Percentiles rank a stretch among this genome's conserved stretches.
These are phyloP conservation scores for Microascus cirrosus DNA, from an alignment of 2,329 filamentous ascomycete species.

Conservation along the genomic window DNA sequence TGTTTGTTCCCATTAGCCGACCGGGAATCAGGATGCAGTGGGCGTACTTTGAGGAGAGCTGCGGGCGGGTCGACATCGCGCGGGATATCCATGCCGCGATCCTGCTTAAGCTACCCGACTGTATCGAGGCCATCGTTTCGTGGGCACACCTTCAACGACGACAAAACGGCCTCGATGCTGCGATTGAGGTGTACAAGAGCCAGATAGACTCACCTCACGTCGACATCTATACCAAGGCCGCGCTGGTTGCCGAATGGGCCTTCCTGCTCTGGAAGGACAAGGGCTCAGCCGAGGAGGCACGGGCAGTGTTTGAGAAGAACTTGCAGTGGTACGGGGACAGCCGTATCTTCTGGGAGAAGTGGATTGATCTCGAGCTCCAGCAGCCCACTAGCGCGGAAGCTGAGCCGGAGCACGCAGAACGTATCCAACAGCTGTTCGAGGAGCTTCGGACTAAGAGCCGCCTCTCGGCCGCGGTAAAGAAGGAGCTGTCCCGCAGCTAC, in stretches of 20 bases:
- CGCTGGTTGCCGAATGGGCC: slow-evolving; percentile 82
- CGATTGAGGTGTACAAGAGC: slow-evolving; percentile 70
- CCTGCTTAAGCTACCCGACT: slow-evolving; percentile 63
- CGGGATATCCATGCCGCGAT: slow-evolving; percentile 78
- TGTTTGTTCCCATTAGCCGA: slow-evolving; percentile 79
- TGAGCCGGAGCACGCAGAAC: slow-evolving; percentile 55
- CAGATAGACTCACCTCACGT: slow-evolving; percentile 66
- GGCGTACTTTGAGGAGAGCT: slow-evolving; percentile 88
- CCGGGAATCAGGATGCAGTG: slow-evolving; percentile 81
- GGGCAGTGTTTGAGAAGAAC: slow-evolving; percentile 73
- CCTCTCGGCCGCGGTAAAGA: slow-evolving; percentile 55
- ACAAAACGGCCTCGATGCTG: slow-evolving; percentile 71
- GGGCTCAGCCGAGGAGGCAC: slow-evolving; percentile 68
- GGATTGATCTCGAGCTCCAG: slow-evolving; percentile 78
- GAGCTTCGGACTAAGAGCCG: slow-evolving; percentile 64
- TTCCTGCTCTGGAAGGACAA: slow-evolving; percentile 79
- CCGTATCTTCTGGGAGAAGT: slow-evolving; percentile 79
- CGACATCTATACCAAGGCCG: slow-evolving; percentile 72
- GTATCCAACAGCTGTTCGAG: slow-evolving; percentile 72
- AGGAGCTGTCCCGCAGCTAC: slow-evolving; percentile 67
- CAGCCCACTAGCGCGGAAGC: slow-evolving; percentile 59
- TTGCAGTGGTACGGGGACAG: slow-evolving; percentile 78
- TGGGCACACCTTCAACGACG: slow-evolving; percentile 80
- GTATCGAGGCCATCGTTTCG: slow-evolving; percentile 78
- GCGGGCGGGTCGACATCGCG: slow-evolving; percentile 64